Base-by-base conservation (phyloP, 306 rosid genomes). In the Malus sieversii region DNA sequence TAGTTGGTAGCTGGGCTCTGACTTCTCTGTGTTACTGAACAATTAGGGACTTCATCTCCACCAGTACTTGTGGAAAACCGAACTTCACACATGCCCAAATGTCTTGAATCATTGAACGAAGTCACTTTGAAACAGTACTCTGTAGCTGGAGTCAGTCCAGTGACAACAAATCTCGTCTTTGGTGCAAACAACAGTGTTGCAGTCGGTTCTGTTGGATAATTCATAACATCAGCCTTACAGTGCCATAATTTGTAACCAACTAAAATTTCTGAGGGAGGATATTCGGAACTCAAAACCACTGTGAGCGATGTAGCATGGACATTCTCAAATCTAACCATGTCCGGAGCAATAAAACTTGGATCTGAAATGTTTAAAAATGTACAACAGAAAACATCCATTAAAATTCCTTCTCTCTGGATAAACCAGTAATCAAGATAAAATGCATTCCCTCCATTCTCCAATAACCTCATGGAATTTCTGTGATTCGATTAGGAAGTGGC, bases 1-100 rank as follows among this genome's bases (percentile, higher is more conserved):
- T 86, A 87, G 86, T 90, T 93, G 78, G 96, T 93, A 70, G 84
- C 88, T 10, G 96, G 96, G 68, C 98, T 93, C 82, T 87, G 96
- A 84, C 93, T 88, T 87, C 96, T 86, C 75, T 93, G 97, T 23
- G 85, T 81, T 61, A 86, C 85, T 23, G 85, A 86, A 80, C 87
- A 85, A 77, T 82, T 87, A 5, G 86, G 87, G 44, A 66, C 86
- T 68, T 90, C 98, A 44, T 92, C 90, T 22, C 82, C 82, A 3
- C 79, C 82, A 66, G 74, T 84, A 85, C 82, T 80, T 2, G 96
- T 93, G 20, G 93, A 87, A 81, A 83, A 53, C 74, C 73, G 89
- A 81, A 81, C 89, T 88, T 88, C 92, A n/a, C 88, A 85, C 66
- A 13, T 78, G 35, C 82, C 80, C 25, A 66, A 67, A 65, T 88